These are phyloP conservation scores for Pseudopyricularia javanii DNA, from an alignment of 2,329 filamentous ascomycete genomes.

Conservation along the genomic window DNA sequence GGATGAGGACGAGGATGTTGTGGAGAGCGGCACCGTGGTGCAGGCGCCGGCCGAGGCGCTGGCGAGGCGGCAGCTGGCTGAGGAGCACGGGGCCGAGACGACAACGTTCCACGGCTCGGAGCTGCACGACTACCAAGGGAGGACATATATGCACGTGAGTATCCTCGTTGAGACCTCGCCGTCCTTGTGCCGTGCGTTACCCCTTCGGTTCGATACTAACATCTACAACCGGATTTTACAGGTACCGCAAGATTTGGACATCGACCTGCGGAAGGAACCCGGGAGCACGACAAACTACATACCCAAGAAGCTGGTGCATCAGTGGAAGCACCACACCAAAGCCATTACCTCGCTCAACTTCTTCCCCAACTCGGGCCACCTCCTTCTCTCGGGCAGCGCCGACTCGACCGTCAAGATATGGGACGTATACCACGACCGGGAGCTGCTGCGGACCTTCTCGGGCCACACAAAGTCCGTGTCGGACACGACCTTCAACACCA, in stretches of 20 bases:
- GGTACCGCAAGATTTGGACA: conserved; percentile 77
- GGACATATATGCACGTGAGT: conserved; percentile 51
- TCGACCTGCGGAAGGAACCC: conserved; percentile 71
- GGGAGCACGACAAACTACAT: conserved; percentile 81
- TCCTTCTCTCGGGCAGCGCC: conserved; percentile 79
- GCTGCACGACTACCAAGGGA: conserved; percentile 84
- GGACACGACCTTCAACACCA: conserved; percentile 75
- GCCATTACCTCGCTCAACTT: conserved; percentile 82
- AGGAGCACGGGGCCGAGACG: conserved; percentile 59
- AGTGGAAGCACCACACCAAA: conserved; percentile 76
- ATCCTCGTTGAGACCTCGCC: no score
- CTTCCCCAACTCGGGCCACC: conserved; percentile 77
- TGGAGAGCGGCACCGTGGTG: conserved; percentile 52
- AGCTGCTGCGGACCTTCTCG: conserved; percentile 80
- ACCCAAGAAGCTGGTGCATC: conserved; percentile 86
- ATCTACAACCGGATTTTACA: no score
- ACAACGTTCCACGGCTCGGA: conserved; percentile 76
- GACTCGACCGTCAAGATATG: conserved; percentile 88
- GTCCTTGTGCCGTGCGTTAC: no score
- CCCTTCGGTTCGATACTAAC: no score
- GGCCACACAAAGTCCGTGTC: conserved; percentile 86
- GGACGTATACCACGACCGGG: conserved; percentile 83
- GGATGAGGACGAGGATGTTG: conserved; percentile 53
- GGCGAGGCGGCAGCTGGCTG: conserved; percentile 42
- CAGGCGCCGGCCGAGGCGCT: conserved; percentile 41